phyloP scores from a whole-genome alignment of 306 rosid genomes.

The Prunus salicina region DNA sequence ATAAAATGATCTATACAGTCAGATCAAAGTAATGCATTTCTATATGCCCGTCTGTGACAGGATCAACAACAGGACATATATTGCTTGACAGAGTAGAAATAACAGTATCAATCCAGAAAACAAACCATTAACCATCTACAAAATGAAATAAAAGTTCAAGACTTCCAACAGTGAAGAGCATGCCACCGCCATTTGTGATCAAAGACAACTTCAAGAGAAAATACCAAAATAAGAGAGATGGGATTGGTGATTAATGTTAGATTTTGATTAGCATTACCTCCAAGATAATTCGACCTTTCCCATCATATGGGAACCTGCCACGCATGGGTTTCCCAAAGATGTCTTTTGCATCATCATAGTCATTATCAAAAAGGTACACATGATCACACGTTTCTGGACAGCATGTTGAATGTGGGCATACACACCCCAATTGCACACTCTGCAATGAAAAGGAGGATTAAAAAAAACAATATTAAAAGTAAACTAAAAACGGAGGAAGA shows the following conservation, averaged over 20 bases:
- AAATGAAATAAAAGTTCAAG: neutral
- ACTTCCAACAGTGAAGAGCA: neutral
- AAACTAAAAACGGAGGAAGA: constrained; percentile 9
- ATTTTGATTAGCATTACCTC: constrained; percentile 60
- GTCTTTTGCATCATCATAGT: constrained; percentile 92
- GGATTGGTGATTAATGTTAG: constrained; percentile 17
- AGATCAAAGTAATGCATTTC: neutral
- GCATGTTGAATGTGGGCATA: constrained; percentile 65
- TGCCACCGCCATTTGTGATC: neutral
- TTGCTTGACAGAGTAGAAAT: neutral
- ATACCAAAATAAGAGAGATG: neutral
- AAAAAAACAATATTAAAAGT: constrained; percentile 7
- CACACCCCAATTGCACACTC: constrained; percentile 82
- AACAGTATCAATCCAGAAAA: neutral
- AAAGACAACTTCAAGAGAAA: neutral
- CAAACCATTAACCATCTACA: neutral
- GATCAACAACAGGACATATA: neutral
- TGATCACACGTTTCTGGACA: constrained; percentile 89
- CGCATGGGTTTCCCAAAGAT: constrained; percentile 78
- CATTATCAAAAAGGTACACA: constrained; percentile 83
- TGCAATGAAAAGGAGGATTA: constrained; percentile 27
- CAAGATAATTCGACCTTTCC: constrained; percentile 73
- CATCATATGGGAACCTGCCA: constrained; percentile 93
- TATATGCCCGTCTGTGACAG: neutral
- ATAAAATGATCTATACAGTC: neutral